Evolutionary conservation across 345 rosid genomes (phyloP).

Genomic region (Salix udensis): DNA sequence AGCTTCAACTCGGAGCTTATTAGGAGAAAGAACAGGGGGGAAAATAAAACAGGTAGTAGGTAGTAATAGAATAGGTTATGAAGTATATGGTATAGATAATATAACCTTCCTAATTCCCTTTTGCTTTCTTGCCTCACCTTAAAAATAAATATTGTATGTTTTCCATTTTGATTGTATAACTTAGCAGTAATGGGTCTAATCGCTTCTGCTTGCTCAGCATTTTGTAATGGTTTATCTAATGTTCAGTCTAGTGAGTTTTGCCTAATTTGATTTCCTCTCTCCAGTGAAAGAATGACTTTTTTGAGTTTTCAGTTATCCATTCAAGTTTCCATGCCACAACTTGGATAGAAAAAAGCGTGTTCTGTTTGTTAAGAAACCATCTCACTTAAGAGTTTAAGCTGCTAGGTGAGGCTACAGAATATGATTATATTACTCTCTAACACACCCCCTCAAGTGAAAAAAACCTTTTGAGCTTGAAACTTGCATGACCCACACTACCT

Average conservation of each 20-base stretch:
- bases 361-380: background rate
- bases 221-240: conserved; percentile 10
- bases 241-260: conserved; percentile 2
- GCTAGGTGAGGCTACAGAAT: too few species aligned
- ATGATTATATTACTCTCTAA: too few species aligned
- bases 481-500: too few species aligned
- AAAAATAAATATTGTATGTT: conserved; percentile 28
- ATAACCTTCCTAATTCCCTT: conserved; percentile 28
- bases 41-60: background rate
- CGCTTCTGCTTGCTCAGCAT: conserved; percentile 13
- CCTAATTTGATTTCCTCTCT: background rate
- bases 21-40: conserved; percentile 18
- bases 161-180: conserved; percentile 12
- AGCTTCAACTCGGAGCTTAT: conserved; percentile 12
- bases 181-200: conserved; percentile 1
- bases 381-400: too few species aligned
- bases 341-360: background rate
- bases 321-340: background rate
- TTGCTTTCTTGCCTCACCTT: conserved; percentile 17
- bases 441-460: too few species aligned
- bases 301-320: background rate
- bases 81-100: conserved; percentile 37
- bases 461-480: fast-evolving
- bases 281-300: background rate
- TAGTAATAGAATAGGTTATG: conserved; percentile 16